A percentile compares a stretch with the other conserved stretches of the same genome.
phyloP scores from a whole-genome alignment of 1,139 yeast genomes.

The Blastobotrys raffinosifermentans region DNA sequence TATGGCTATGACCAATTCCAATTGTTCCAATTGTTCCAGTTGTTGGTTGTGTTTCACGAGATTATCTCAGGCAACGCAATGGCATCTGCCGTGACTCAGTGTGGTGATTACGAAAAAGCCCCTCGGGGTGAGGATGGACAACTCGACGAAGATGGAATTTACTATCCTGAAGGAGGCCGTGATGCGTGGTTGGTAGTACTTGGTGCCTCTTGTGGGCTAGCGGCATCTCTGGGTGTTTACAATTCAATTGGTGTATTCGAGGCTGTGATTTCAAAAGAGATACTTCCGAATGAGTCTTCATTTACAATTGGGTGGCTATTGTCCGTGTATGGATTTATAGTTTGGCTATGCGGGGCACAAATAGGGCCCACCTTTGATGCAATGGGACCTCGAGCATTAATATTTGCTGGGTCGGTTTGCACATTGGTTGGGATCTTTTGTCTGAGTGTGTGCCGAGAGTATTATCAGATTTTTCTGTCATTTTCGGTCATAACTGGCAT shows the following conservation, averaged over 20 bases:
- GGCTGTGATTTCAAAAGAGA: constrained; percentile 54
- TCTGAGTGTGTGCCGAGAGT: constrained; percentile 46
- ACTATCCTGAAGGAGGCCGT: constrained; percentile 38
- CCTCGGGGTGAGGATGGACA: too few species aligned
- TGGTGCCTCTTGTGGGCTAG: constrained; percentile 60
- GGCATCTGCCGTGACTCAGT: too few species aligned
- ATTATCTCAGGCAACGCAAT: too few species aligned
- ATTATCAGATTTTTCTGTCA: constrained; percentile 55
- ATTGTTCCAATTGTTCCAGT: too few species aligned
- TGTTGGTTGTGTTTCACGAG: too few species aligned
- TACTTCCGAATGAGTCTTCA: constrained; percentile 41
- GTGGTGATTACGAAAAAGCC: too few species aligned
- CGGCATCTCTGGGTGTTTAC: constrained; percentile 59
- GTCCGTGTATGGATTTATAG: constrained; percentile 51
- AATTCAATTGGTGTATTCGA: constrained; percentile 68
- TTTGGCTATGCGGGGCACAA: constrained; percentile 50
- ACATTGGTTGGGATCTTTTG: constrained; percentile 45
- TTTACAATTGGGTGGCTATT: constrained; percentile 63
- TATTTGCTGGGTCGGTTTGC: constrained; percentile 45
- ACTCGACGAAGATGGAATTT: too few species aligned
- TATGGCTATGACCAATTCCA: too few species aligned
- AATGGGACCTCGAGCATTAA: constrained; percentile 48
- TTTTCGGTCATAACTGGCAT: constrained; percentile 52
- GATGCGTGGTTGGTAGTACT: constrained; percentile 50
- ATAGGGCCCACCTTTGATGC: constrained; percentile 60